A percentile compares a stretch with the other conserved stretches of the same genome.
These are phyloP conservation scores for Globisporangium rhizosaccharum DNA, from an alignment of 352 stramenopile species.

Conservation along the genomic window DNA sequence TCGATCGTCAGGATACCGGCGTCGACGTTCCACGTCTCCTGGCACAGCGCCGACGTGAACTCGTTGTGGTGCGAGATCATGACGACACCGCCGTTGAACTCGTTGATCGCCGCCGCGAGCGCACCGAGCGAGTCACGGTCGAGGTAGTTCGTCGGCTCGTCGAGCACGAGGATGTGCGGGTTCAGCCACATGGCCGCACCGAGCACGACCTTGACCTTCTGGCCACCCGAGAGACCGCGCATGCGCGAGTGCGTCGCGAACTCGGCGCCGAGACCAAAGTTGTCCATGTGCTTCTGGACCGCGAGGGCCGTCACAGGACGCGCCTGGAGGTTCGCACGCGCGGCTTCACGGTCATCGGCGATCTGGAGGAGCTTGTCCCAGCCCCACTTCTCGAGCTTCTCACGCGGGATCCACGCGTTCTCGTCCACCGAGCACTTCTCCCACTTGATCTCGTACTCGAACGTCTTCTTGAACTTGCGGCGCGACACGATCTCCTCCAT, in stretches of 20 bases:
- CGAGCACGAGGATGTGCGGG: constrained; percentile 93
- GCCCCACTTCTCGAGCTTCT: constrained; percentile 95
- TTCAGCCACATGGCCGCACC: constrained; percentile 96
- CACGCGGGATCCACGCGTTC: constrained; percentile 93
- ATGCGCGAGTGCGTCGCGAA: constrained; percentile 98
- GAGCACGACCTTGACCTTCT: constrained; percentile 99
- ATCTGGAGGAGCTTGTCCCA: constrained; percentile 97
- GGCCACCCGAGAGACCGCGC: constrained; percentile 95
- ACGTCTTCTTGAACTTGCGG: constrained; percentile 91
- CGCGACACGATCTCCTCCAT: constrained; percentile 90
- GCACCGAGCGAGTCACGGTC: constrained; percentile 96
- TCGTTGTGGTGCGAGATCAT: constrained; percentile 98
- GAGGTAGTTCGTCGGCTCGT: constrained; percentile 96
- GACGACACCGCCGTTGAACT: constrained; percentile 96
- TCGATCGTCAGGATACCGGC: constrained; percentile 82
- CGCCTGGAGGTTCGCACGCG: constrained; percentile 90
- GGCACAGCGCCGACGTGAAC: constrained; percentile 93
- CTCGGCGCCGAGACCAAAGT: constrained; percentile 94
- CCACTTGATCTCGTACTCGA: constrained; percentile 98
- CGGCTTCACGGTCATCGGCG: constrained; percentile 93
- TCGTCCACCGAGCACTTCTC: constrained; percentile 91
- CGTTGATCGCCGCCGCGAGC: constrained; percentile 93
- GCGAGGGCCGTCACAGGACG: constrained; percentile 92
- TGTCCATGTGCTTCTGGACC: constrained; percentile 96
- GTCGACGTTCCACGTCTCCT: constrained; percentile 94